Evolutionary conservation across 2,329 filamentous ascomycete species (phyloP).

Genomic region (Pseudodiploospora longispora): DNA sequence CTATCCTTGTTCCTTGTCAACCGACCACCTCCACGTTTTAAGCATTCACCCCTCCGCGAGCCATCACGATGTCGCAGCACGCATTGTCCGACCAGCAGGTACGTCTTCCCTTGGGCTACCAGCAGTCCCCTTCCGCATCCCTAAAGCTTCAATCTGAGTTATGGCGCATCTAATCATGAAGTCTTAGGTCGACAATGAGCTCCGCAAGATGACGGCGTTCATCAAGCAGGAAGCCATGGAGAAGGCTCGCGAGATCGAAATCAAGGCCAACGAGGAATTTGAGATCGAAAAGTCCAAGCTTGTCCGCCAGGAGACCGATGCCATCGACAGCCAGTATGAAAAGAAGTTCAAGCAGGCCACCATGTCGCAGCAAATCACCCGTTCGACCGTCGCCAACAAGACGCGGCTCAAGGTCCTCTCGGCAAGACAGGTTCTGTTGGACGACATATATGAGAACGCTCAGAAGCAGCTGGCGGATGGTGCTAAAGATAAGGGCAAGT

Average conservation of each 20-base stretch:
- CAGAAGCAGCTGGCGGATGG: slow-evolving; percentile 59
- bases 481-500: slow-evolving; percentile 63
- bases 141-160: background rate
- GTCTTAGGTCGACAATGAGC: slow-evolving; percentile 83
- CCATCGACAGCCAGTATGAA: slow-evolving; percentile 89
- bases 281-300: slow-evolving; percentile 99
- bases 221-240: slow-evolving; percentile 98
- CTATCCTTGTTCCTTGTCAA: slow-evolving; percentile 5
- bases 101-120: slow-evolving; percentile 23
- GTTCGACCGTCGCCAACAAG: slow-evolving; percentile 94
- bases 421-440: slow-evolving; percentile 82
- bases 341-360: slow-evolving; percentile 99
- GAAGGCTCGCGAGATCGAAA: slow-evolving; percentile 93
- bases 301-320: slow-evolving; percentile 85
- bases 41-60: slow-evolving; percentile 6
- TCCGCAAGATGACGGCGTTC: slow-evolving; percentile 99
- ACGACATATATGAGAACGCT: slow-evolving; percentile 79
- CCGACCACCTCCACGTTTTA: slow-evolving; percentile 15
- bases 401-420: slow-evolving; percentile 81
- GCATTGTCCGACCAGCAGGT: slow-evolving; percentile 97
- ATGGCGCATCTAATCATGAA: background rate
- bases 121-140: background rate
- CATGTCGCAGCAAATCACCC: slow-evolving; percentile 98
- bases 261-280: slow-evolving; percentile 99
- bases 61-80: slow-evolving; percentile 80